Conservation (phyloP, 2,329 filamentous ascomycete species). For the Pseudogymnoascus sp. region DNA sequence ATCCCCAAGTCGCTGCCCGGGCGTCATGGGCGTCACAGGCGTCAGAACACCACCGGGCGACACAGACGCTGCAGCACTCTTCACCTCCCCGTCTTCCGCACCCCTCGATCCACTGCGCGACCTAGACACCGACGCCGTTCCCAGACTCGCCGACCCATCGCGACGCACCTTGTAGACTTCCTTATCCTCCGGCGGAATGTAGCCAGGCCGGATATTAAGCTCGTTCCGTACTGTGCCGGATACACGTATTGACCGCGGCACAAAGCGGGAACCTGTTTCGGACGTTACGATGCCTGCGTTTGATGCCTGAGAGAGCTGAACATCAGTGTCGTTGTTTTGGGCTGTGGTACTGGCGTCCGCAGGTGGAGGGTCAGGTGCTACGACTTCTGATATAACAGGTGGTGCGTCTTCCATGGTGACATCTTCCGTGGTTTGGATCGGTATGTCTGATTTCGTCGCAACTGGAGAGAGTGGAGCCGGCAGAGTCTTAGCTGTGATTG, state of each 20-base stretch:
- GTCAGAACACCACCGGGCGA: neutral
- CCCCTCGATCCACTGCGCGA: neutral
- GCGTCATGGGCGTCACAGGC: neutral
- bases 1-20: neutral
- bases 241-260: conserved; percentile 72
- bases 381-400: neutral
- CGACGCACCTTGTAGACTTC: conserved; percentile 79
- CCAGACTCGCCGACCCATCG: neutral
- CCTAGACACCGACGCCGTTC: neutral
- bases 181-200: conserved; percentile 84
- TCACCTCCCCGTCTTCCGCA: neutral
- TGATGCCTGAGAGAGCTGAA: neutral
- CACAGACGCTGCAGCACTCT: neutral
- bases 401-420: neutral
- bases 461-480: neutral
- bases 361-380: neutral
- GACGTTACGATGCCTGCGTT: conserved; percentile 66
- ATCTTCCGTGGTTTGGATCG: neutral
- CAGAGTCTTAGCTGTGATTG: neutral
- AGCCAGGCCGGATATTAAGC: conserved; percentile 83
- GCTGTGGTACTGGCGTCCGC: neutral
- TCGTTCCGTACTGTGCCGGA: conserved; percentile 82
- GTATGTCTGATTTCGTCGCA: neutral
- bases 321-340: neutral
- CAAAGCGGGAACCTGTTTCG: conserved; percentile 67